Percentiles rank a stretch among this genome's conserved stretches.
These are phyloP conservation scores for Zoysia matrella DNA, from an alignment of 202 grass and related monocot genomes.

Conservation along the genomic window DNA sequence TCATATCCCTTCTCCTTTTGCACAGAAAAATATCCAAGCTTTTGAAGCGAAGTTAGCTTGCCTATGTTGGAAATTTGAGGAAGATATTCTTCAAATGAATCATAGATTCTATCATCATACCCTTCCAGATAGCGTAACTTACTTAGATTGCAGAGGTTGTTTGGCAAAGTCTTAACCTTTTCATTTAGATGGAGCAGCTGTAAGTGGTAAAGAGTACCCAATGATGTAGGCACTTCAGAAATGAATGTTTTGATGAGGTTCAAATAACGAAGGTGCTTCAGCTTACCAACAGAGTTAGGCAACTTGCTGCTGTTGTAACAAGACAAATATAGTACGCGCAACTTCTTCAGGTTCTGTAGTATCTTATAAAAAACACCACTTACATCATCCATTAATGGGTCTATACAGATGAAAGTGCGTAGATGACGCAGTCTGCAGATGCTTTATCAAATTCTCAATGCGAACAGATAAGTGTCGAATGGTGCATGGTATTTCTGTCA, in stretches of 20 bases:
- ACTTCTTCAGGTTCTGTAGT: conserved; percentile 33
- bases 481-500: conserved; percentile 30
- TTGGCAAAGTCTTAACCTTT: conserved; percentile 17
- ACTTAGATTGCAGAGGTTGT: conserved; percentile 29
- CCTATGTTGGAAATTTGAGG: conserved; percentile 41
- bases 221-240: conserved; percentile 38
- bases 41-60: conserved; percentile 35
- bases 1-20: conserved; percentile 51
- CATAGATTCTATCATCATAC: neutral
- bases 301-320: conserved; percentile 19
- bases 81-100: neutral
- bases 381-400: neutral
- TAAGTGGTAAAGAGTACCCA: conserved; percentile 48
- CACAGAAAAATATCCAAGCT: conserved; percentile 16
- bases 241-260: conserved; percentile 24
- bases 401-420: conserved; percentile 42
- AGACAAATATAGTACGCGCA: conserved; percentile 31
- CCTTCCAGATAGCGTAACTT: conserved; percentile 30
- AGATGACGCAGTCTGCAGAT: conserved; percentile 19
- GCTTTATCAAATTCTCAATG: conserved; percentile 29
- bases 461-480: conserved; percentile 39
- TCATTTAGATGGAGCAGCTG: conserved; percentile 36
- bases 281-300: conserved; percentile 21
- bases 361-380: neutral
- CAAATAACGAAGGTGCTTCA: conserved; percentile 53